Evolutionary conservation across 2,329 filamentous ascomycete genomes (phyloP).

Genomic region (Cladophialophora immunda): DNA sequence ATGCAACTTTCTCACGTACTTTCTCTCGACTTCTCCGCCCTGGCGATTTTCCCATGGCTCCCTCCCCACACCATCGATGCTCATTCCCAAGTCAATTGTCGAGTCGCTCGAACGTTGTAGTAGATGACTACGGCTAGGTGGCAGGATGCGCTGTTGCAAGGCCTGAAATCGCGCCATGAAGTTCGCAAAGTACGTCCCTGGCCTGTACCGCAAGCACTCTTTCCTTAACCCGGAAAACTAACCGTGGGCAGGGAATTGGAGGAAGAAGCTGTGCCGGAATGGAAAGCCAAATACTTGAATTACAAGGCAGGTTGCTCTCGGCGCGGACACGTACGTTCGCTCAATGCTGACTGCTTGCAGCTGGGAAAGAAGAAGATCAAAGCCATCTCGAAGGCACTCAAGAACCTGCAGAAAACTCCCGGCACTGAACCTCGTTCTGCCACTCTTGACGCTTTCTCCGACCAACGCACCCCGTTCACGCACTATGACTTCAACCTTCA

Average conservation of each 20-base stretch:
- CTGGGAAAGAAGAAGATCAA: constrained; percentile 92
- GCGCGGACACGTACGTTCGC: constrained; percentile 10
- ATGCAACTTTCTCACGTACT: background rate
- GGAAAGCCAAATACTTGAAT: constrained; percentile 91
- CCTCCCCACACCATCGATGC: background rate
- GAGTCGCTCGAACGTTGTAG: background rate
- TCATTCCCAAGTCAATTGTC: background rate
- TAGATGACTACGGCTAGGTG: constrained; percentile 15
- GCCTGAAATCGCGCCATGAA: constrained; percentile 56
- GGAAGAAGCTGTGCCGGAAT: constrained; percentile 89
- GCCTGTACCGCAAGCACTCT: constrained; percentile 30
- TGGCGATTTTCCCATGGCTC: constrained; percentile 14
- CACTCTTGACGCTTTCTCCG: constrained; percentile 24
- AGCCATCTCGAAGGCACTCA: constrained; percentile 76
- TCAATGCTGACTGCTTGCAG: constrained; percentile 48
- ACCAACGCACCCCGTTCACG: constrained; percentile 35
- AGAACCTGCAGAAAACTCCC: constrained; percentile 64
- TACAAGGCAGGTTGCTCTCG: constrained; percentile 70
- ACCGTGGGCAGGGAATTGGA: constrained; percentile 73
- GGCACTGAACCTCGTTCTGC: constrained; percentile 37
- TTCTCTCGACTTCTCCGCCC: constrained; percentile 11
- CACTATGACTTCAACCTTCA: constrained; percentile 40
- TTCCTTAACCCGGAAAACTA: constrained; percentile 37
- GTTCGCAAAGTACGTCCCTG: constrained; percentile 65
- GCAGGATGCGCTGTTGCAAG: background rate